Evolutionary conservation across 176 grass and related monocot species (phyloP).

Genomic region (Cenchrus americanus): DNA sequence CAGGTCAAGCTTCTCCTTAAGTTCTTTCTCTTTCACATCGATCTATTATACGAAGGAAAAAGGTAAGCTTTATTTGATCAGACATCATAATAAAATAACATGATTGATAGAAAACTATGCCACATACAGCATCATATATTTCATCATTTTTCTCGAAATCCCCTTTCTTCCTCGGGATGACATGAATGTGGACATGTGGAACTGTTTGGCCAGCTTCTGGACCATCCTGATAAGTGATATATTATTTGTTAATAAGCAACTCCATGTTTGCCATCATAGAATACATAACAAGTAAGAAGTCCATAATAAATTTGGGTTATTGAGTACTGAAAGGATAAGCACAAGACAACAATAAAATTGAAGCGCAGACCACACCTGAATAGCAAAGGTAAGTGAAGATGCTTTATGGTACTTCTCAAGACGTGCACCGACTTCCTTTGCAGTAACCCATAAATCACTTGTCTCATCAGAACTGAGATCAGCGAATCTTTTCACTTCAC

Average conservation of each 20-base stretch:
- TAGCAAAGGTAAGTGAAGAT: conserved; percentile 82
- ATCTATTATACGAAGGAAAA: conserved; percentile 49
- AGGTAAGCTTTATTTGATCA: conserved; percentile 15
- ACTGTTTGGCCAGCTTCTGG: conserved; percentile 88
- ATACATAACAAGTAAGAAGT: conserved; percentile 13
- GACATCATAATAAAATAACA: neutral
- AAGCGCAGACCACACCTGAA: conserved; percentile 63
- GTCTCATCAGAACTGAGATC: conserved; percentile 86
- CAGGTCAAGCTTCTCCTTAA: conserved; percentile 93
- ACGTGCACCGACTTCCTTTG: conserved; percentile 72
- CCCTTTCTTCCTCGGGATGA: conserved; percentile 79
- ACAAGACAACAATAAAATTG: neutral
- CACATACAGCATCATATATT: conserved; percentile 85
- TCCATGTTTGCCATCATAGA: neutral
- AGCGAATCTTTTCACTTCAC: conserved; percentile 77
- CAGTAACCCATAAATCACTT: conserved; percentile 83
- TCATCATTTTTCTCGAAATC: conserved; percentile 96
- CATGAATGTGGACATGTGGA: conserved; percentile 87
- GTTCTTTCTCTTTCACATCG: conserved; percentile 73
- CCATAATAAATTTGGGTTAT: neutral
- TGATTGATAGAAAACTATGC: neutral
- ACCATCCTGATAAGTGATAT: conserved; percentile 66
- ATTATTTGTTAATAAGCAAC: neutral
- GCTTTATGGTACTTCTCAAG: conserved; percentile 83
- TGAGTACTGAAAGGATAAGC: conserved; percentile 16